Evolutionary conservation across 495 filamentous ascomycete genomes (phyloP), one percentile per base, ranked within the genome.

Genomic region (Darksidea phi): DNA sequence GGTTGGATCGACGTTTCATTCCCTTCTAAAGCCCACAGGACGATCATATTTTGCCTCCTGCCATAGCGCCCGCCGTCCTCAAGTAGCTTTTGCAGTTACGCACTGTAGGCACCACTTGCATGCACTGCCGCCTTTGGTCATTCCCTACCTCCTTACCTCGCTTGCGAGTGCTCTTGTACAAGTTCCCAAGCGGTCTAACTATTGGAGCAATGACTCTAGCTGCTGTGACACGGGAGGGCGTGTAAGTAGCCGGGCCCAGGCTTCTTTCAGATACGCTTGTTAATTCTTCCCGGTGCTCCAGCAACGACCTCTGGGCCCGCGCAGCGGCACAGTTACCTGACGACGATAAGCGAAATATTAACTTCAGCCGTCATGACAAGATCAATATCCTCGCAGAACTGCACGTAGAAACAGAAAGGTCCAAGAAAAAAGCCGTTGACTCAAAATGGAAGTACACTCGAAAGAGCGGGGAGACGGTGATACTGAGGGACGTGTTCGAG

Each of bases 401-500:
- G 42, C 62, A 60, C 38, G 54, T 42, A 48, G 23, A 24, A 21
- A 38, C 59, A 21, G 53, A 67, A 48, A 57, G 47, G 28, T 57
- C 52, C 17, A 67, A 25, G 38, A 50, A 59, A 63, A 56, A 26
- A 36, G 57, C 37, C 34, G 28, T 57, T 6, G 47, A 57, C 18
- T 23, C 28, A 34, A 38, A 32, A 36, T 64, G 61, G 61, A 64
- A 59, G 17, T 59, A 59, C 42, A 58, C 54, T 32, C 48, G 54
- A 17, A 59, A 54, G 25, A 54, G 38, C 47, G 61, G 65, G 57
- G 50, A 75, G n/a, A 59, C 59, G 21, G 48, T 78, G 18, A 62
- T 70, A 15, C 20, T 77, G 0, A 55, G 72, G 13, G 72, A 79
- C 38, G 32, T 73, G 1, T 59, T 72, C 15, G 70, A 73, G 6